Percentiles rank a stretch among this genome's conserved stretches.
These are phyloP conservation scores for Apophysomyces ossiformis DNA, from an alignment of 371 early-diverging fungal species.

Conservation along the genomic window DNA sequence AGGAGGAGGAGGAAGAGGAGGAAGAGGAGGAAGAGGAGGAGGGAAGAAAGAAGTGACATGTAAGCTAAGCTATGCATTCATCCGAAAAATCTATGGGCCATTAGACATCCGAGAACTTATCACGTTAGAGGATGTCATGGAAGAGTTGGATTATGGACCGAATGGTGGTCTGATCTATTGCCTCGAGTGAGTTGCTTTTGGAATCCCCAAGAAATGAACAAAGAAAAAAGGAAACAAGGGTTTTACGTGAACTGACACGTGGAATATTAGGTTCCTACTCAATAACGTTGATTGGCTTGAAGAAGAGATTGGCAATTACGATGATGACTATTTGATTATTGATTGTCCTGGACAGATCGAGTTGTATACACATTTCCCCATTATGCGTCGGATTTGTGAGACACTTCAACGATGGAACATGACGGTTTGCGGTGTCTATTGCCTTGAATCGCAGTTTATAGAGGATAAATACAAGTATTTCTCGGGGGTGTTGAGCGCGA, in stretches of 20 bases:
- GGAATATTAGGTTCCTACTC: slow-evolving; percentile 66
- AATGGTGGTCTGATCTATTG: slow-evolving; percentile 99
- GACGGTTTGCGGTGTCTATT: slow-evolving; percentile 89
- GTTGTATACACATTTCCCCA: slow-evolving; percentile 97
- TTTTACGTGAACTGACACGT: slow-evolving; percentile 1
- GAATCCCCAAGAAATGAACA: no score
- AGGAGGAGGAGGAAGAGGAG: background rate
- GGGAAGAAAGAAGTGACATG: background rate
- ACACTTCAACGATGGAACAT: slow-evolving; percentile 72
- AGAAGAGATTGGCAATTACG: slow-evolving; percentile 87
- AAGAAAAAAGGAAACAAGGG: no score
- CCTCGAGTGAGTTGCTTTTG: slow-evolving; percentile 70
- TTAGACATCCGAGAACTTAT: slow-evolving; percentile 95
- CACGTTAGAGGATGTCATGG: slow-evolving; percentile 97
- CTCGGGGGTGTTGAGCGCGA: slow-evolving; percentile 92
- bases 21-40: background rate
- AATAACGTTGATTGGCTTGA: slow-evolving; percentile 97
- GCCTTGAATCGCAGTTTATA: slow-evolving; percentile 94
- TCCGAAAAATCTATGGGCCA: background rate
- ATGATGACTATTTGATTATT: slow-evolving; percentile 96
- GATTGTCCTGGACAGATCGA: slow-evolving; percentile 99
- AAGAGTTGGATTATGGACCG: slow-evolving; percentile 96
- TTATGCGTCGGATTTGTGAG: slow-evolving; percentile 86
- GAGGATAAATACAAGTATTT: slow-evolving; percentile 95
- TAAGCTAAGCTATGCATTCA: background rate